These are phyloP conservation scores for Penicillium coffeae DNA, from an alignment of 495 filamentous ascomycete species.

Conservation along the genomic window DNA sequence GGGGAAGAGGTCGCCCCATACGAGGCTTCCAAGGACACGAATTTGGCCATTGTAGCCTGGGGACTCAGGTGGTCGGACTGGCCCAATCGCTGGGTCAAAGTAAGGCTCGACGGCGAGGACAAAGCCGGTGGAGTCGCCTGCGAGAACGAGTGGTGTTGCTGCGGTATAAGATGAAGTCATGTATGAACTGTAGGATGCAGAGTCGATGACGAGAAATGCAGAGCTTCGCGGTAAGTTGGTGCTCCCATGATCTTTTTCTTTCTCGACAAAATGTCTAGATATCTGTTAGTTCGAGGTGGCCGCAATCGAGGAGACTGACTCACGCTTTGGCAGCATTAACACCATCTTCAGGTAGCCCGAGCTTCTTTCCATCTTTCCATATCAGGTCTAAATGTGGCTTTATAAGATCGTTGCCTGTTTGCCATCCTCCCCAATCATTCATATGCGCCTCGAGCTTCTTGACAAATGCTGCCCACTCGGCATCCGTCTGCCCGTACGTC, in stretches of 20 bases:
- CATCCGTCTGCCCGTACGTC: slow-evolving; percentile 22
- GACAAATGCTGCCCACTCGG: slow-evolving; percentile 22
- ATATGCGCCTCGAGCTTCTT: slow-evolving; percentile 23
- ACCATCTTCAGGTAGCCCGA: slow-evolving; percentile 24
- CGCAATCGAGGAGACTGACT: neutral
- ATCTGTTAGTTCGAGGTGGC: neutral
- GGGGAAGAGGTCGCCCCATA: too few species aligned
- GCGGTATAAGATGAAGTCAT: slow-evolving; percentile 13
- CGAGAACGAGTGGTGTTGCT: slow-evolving; percentile 4
- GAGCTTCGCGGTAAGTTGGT: too few species aligned
- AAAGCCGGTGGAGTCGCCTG: slow-evolving; percentile 20
- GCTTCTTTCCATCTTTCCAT: slow-evolving; percentile 31
- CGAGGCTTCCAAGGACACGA: slow-evolving; percentile 27
- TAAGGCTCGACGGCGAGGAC: slow-evolving; percentile 25
- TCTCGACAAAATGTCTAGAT: too few species aligned
- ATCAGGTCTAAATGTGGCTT: slow-evolving; percentile 24
- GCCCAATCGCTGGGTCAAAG: slow-evolving; percentile 11
- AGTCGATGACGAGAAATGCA: slow-evolving; percentile 22
- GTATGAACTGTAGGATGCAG: slow-evolving; percentile 20
- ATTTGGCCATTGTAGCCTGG: slow-evolving; percentile 27
- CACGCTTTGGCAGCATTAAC: slow-evolving; percentile 28
- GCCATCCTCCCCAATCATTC: slow-evolving; percentile 23
- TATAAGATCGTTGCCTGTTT: slow-evolving; percentile 17
- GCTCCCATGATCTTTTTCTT: too few species aligned
- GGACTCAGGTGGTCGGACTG: slow-evolving; percentile 12